phyloP scores from a whole-genome alignment of 495 filamentous ascomycete species.

The Penicillium turbatum region DNA sequence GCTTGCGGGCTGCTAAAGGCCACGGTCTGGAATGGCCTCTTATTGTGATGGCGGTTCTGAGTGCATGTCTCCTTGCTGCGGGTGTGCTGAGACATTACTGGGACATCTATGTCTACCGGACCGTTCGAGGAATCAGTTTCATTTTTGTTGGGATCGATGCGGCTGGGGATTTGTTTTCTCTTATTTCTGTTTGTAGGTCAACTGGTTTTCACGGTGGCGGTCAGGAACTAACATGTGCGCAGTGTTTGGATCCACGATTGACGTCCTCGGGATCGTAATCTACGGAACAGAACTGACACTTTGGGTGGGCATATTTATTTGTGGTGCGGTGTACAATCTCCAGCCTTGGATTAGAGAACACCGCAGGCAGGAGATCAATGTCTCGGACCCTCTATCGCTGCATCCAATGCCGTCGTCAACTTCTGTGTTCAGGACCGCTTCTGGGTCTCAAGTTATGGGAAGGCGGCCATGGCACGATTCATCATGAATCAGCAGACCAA shows the following conservation, averaged over 20 bases:
- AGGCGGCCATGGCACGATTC: slow-evolving; percentile 16
- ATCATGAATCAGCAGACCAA: background rate
- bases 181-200: slow-evolving; percentile 48
- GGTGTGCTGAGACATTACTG: slow-evolving; percentile 54
- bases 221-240: slow-evolving; percentile 5
- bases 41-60: slow-evolving; percentile 57
- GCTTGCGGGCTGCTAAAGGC: slow-evolving; percentile 38
- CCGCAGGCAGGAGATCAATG: slow-evolving; percentile 10
- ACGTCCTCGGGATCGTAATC: slow-evolving; percentile 56
- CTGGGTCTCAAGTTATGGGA: slow-evolving; percentile 27
- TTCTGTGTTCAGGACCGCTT: slow-evolving; percentile 52
- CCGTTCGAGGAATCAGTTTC: slow-evolving; percentile 62
- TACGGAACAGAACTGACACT: slow-evolving; percentile 57
- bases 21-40: slow-evolving; percentile 46
- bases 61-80: slow-evolving; percentile 51
- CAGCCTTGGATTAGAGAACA: slow-evolving; percentile 44
- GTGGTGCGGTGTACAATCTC: slow-evolving; percentile 56
- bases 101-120: slow-evolving; percentile 55
- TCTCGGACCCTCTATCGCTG: slow-evolving; percentile 30
- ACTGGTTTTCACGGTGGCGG: background rate
- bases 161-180: slow-evolving; percentile 57
- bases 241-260: slow-evolving; percentile 52
- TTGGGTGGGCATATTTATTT: slow-evolving; percentile 60
- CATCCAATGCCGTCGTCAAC: slow-evolving; percentile 53
- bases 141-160: slow-evolving; percentile 63